phyloP scores from a whole-genome alignment of 495 filamentous ascomycete species.

The Lophiotrema nucula region DNA sequence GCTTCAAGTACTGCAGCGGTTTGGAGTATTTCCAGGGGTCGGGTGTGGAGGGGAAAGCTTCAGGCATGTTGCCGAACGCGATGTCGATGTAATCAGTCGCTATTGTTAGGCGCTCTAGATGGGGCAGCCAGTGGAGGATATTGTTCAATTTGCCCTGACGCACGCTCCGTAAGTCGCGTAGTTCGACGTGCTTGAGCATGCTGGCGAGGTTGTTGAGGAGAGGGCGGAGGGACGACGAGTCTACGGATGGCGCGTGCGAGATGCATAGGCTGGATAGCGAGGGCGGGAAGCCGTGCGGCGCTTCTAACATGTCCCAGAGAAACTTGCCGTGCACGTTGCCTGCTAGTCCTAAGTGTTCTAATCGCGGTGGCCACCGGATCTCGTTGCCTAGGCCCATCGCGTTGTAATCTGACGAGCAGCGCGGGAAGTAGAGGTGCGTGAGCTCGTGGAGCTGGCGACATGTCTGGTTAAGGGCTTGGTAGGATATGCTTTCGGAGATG shows the following conservation, averaged over 20 bases:
- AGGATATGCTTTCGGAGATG: slow-evolving; percentile 53
- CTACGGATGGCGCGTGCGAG: slow-evolving; percentile 9
- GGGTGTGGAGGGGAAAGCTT: not conserved
- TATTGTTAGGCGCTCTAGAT: slow-evolving; percentile 33
- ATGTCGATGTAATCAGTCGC: slow-evolving; percentile 38
- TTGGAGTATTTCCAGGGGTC: slow-evolving; percentile 4
- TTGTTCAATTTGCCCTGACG: slow-evolving; percentile 28
- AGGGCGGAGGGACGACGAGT: not conserved
- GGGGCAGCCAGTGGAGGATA: slow-evolving; percentile 30
- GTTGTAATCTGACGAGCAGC: slow-evolving; percentile 44
- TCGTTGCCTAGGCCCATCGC: slow-evolving; percentile 9
- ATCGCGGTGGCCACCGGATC: slow-evolving; percentile 47
- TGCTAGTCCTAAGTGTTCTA: slow-evolving; percentile 46
- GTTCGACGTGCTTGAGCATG: slow-evolving; percentile 14
- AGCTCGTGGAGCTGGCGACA: slow-evolving; percentile 52
- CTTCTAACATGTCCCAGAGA: slow-evolving; percentile 36
- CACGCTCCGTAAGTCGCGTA: slow-evolving; percentile 33
- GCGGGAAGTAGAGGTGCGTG: slow-evolving; percentile 55
- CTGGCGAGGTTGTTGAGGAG: slow-evolving; percentile 11
- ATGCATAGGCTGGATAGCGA: slow-evolving; percentile 5
- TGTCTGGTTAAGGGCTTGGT: slow-evolving; percentile 54
- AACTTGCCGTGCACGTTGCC: slow-evolving; percentile 49
- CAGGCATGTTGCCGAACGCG: slow-evolving; percentile 9
- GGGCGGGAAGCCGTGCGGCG: slow-evolving; percentile 39
- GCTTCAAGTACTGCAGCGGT: slow-evolving; percentile 22